Base-by-base conservation (phyloP, 2,329 filamentous ascomycete genomes). In the Penicillium occitanis region DNA sequence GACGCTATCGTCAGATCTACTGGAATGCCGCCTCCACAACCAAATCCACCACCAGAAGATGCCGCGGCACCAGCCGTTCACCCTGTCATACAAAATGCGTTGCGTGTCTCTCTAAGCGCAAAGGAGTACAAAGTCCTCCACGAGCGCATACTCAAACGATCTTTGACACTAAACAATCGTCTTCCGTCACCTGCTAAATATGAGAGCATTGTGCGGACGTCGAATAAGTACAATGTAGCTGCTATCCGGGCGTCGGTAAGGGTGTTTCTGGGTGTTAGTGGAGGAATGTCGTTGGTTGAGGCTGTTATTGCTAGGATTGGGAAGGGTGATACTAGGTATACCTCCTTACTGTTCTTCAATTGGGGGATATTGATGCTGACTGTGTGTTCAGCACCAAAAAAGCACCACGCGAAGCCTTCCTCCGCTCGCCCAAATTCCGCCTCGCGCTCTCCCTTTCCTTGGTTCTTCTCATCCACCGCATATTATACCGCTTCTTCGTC, bases 401-500 rank as follows among this genome's bases (percentile, higher is more conserved):
- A 11, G 76, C 77, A 64, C 69, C 75, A 14, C 79, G 76, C 48
- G 71, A 75, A 19, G 74, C 83, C 1, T 67, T 84, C 17, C 77
- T 81, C 70, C 81, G 79, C 68, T 92, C 89, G 0, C 84, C 89
- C 0, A 90, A 91, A 28, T 82, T 95, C 61, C 87, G 93, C 64
- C 84, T 97, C 10, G 94, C 93, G 0, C 82, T 93, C 8, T 95
- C 92, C 0, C 84, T 97, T 14, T 93, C 93, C 17, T 86, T 91
- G 2, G 92, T 97, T 69, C 85, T 98, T 22, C 87, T 98, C 51
- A 87, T 96, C 68, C 95, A 99, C 77, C 88, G 95, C 35, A 84
- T 97, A 0, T 87, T 98, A 30, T 92, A 94, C 80, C 91, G 94
- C 67, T 97, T 98, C 83, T 91, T 98, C 72, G 86, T 87, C 30